Conservation (phyloP, 257 asterid genomes). For the Leptodermis oblonga region DNA sequence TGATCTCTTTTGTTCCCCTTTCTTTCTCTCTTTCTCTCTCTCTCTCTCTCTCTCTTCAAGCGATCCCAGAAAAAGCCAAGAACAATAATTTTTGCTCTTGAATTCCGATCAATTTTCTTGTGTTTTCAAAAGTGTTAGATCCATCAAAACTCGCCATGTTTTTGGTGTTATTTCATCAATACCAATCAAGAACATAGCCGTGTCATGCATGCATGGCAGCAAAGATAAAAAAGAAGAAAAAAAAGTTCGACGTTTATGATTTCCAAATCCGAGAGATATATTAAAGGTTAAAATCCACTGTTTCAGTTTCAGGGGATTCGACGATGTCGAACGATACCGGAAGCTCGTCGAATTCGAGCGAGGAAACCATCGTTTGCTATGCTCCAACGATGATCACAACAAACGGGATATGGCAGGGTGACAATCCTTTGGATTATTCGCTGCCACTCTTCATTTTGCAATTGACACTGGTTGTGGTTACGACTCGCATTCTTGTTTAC, state of each 20-base stretch:
- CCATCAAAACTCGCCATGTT: neutral
- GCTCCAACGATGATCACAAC: constrained; percentile 95
- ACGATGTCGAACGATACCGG: constrained; percentile 27
- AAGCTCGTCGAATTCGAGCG: constrained; percentile 22
- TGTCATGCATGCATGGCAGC: neutral
- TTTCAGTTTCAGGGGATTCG: too few species aligned
- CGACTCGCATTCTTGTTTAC: constrained; percentile 72
- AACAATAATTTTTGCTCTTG: neutral
- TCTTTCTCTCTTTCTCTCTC: too few species aligned
- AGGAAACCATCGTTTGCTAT: constrained; percentile 69
- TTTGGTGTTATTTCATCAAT: neutral
- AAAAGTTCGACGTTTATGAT: neutral
- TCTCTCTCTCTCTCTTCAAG: too few species aligned
- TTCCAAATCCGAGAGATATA: neutral
- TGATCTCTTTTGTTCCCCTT: neutral
- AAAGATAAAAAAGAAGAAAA: neutral
- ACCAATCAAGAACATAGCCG: neutral
- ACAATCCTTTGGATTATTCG: constrained; percentile 88
- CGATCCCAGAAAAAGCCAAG: neutral
- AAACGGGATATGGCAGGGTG: constrained; percentile 92
- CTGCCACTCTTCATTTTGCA: constrained; percentile 88
- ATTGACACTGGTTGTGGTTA: constrained; percentile 58
- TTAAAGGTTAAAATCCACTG: too few species aligned
- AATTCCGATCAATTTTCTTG: neutral
- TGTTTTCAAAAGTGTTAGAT: neutral